Base-by-base conservation (phyloP, 2,329 filamentous ascomycete genomes). In the Dothistroma pini region DNA sequence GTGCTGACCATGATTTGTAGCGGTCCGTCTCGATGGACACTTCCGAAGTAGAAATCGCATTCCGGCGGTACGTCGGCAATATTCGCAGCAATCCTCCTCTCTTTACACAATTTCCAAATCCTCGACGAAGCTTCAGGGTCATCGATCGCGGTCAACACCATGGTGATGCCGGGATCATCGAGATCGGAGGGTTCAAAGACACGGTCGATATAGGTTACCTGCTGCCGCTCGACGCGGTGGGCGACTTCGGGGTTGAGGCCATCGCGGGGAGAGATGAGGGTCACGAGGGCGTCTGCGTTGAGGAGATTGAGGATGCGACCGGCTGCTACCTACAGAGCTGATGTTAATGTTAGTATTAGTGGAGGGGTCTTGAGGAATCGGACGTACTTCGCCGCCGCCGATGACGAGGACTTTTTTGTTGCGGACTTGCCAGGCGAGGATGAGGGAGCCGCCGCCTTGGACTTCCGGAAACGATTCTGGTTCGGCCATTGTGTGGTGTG, bases 21-120 rank as follows among this genome's bases (percentile, higher is more conserved):
- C 6, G 95, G 95, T 0, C 95, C 95, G 75, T 99, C 95, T 55
- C 95, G 88, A 77, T 99, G 91, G 44, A 97, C 88, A 74, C 90
- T 95, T 64, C 95, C 95, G 78, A 99, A 99, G 81, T 97, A 99
- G 74, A 99, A 99, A 73, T 99, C 95, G 77, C 95, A 99, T 76
- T 99, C 95, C 0, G 91, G 85, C 0, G 95, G 95, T 3, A 99
- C 95, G 74, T 99, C 95, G 68, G 95, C 95, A 67, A 99, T 96
- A 76, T 99, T 99, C 60, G 92, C 93, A 6, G 92, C 86, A 66
- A 97, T 90, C 63, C 86, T 86, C 62, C 82, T 84, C 74, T 91
- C 84, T 76, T 96, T 93, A 83, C 93, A 97, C 25, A 96, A 83
- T 74, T 93, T 93, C 90, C 92, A 99, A 73, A 99, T 91, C 65